Base-by-base conservation (phyloP, 208 protist genomes). In the Trypanosoma mega region DNA sequence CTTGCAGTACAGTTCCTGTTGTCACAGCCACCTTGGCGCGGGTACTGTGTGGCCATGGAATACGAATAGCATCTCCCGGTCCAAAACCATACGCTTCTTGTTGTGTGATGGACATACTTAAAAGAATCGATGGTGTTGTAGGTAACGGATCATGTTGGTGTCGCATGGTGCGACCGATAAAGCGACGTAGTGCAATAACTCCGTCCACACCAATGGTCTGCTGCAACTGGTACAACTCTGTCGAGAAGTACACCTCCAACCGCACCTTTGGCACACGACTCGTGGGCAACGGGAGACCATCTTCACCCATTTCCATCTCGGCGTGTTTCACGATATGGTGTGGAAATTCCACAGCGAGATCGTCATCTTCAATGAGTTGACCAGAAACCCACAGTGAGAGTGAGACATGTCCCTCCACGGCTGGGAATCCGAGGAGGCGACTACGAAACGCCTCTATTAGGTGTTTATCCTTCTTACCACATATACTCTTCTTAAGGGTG, bases 221-320 rank as follows among this genome's bases (percentile, higher is more conserved):
- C 21, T 86, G 57, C 30, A 92, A 63, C 46, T 87, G 68, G 54
- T 87, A 92, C 18, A 94, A 62, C 37, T 94, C 84, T 0, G 84
- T 60, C 1, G 84, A 94, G 49, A 94, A 94, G 67, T 94, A 94
- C 24, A 94, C 74, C 55, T 94, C 80, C 18, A 94, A 74, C 20
- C 72, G 68, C 2, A 78, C 81, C n/a, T 57, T 66, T 2, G 87
- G 87, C 44, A 87, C 36, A 2, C 74, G 63, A 55, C 67, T 65
- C 0, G 59, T 21, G 34, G 39, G n/a, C 29, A 30, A 18, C 41
- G 24, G 20, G 30, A 34, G 48, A n/a, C 27, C 58, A 54, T 58
- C 34, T 8, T 65, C 52, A 16, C 36, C 54, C 23, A 55, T 3
- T 46, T 64, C 47, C 0, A 43, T 54, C 16, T 69, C 54, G 2